Evolutionary conservation across 495 filamentous ascomycete genomes (phyloP).

Genomic region (Lasiosphaeria hispida): DNA sequence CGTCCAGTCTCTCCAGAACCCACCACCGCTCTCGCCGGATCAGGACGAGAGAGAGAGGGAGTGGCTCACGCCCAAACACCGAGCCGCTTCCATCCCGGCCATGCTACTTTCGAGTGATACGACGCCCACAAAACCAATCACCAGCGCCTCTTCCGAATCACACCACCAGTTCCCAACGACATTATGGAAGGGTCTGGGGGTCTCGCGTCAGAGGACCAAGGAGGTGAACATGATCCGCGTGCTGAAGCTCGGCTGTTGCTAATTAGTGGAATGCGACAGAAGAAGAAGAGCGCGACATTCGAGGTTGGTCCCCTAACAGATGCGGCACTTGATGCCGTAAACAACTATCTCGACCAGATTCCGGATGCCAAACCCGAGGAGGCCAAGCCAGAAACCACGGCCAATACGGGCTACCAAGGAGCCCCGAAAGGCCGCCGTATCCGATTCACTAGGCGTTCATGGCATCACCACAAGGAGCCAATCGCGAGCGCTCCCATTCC

Average conservation of each 20-base stretch:
- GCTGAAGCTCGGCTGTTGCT: background rate
- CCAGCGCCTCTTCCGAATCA: background rate
- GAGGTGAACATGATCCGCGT: background rate
- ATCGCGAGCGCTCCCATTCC: background rate
- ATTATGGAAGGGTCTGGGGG: slow-evolving; percentile 7
- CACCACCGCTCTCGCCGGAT: slow-evolving; percentile 1
- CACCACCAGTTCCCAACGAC: slow-evolving; percentile 1
- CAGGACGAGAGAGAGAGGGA: slow-evolving; percentile 11
- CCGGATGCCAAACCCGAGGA: background rate
- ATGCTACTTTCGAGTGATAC: background rate
- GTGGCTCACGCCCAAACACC: slow-evolving; percentile 20
- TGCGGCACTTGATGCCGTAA: background rate
- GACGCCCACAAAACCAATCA: background rate
- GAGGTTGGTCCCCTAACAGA: background rate
- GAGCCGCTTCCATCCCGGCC: background rate
- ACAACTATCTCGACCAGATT: slow-evolving; percentile 1
- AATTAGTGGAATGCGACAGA: background rate
- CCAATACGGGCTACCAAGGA: background rate
- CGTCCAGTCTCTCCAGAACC: slow-evolving; percentile 34
- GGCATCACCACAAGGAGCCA: background rate
- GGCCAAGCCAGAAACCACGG: background rate
- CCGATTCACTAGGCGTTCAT: background rate
- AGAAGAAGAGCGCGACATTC: background rate
- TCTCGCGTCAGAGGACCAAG: slow-evolving; percentile 2
- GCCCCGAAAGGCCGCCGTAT: background rate